Evolutionary conservation across 2,329 filamentous ascomycete species (phyloP), one percentile per base, ranked within the genome.

Genomic region (Fusarium sp.): DNA sequence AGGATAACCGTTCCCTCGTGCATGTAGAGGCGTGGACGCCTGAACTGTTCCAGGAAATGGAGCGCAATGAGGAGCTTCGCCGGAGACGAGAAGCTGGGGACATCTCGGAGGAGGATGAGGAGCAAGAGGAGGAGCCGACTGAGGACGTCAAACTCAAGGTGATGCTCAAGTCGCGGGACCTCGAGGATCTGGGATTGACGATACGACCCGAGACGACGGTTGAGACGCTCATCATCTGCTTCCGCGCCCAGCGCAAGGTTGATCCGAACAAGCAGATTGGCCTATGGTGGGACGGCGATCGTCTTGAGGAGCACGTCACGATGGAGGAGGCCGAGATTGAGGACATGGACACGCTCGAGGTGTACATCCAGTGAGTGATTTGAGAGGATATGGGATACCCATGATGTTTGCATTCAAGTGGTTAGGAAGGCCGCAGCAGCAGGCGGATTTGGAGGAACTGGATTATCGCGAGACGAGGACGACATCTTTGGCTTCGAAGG

Each of bases 1-100:
- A 97, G 68, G 90, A 94, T 77, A 91, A 91, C 6, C 92, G 92
- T 84, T 94, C 91, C 10, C 57, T 62, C 10, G 85, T 97, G n/a
- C 86, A 91, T 70, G 84, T 97, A 67, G 90, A 94, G 79, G 91
- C 91, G 4, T 93, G 92, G 86, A 95, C 91, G 0, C 83, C 88
- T 7, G 87, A 91, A 10, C 78, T 86, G 2, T 90, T 88, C 67
- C 79, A 79, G 25, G 76, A 80, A 14, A 81, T 85, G 74, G 81
- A 85, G 68, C 79, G 80, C 56, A 80, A 82, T 31, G 81, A 84
- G 65, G 86, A 87, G 70, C 79, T 78, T 14, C 81, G 82, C 62
- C 81, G 83, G 13, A 79, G 77, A 31, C 78, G 81, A 31, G 78
- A 81, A 25, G 77, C 82, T 4, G 82, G 83, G 40, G 80, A 83